These are phyloP conservation scores for Ogataea methanolica DNA, from an alignment of 805 yeast genomes.

Conservation along the genomic window DNA sequence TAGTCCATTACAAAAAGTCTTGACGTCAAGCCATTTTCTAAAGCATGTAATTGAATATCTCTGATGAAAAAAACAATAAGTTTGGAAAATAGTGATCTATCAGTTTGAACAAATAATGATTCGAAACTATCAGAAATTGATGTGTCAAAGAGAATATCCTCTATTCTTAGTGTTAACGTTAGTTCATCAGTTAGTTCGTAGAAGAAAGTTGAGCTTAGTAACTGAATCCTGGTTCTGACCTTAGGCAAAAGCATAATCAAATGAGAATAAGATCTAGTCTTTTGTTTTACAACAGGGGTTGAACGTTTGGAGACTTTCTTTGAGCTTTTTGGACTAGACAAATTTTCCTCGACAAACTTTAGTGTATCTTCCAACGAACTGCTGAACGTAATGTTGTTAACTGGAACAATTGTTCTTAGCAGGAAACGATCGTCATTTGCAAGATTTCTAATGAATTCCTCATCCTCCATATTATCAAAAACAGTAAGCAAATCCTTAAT, in stretches of 20 bases:
- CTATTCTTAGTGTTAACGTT: conserved; percentile 10
- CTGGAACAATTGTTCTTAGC: conserved; percentile 18
- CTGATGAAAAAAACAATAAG: conserved; percentile 15
- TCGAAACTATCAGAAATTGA: conserved; percentile 20
- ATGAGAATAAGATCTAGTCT: background rate
- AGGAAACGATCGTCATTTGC: conserved; percentile 15
- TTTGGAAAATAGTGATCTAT: conserved; percentile 11
- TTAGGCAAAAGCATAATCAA: conserved; percentile 16
- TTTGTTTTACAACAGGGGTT: background rate
- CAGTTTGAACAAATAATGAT: conserved; percentile 17
- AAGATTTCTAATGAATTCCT: conserved; percentile 6
- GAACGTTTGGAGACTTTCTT: background rate
- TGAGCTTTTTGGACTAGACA: background rate
- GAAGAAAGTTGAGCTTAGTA: conserved; percentile 16
- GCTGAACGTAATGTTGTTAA: conserved; percentile 14
- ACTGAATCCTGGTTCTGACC: conserved; percentile 21
- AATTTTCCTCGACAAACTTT: background rate
- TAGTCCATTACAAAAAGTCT: conserved; percentile 15
- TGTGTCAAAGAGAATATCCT: conserved; percentile 25
- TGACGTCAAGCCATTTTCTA: conserved; percentile 6
- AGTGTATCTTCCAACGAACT: conserved; percentile 15
- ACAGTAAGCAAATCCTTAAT: conserved; percentile 2
- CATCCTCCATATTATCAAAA: conserved; percentile 7
- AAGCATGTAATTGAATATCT: conserved; percentile 17
- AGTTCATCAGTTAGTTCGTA: conserved; percentile 12